Conservation (phyloP, 2,329 filamentous ascomycete genomes). For the Ceratocystiopsis brevicomis region DNA sequence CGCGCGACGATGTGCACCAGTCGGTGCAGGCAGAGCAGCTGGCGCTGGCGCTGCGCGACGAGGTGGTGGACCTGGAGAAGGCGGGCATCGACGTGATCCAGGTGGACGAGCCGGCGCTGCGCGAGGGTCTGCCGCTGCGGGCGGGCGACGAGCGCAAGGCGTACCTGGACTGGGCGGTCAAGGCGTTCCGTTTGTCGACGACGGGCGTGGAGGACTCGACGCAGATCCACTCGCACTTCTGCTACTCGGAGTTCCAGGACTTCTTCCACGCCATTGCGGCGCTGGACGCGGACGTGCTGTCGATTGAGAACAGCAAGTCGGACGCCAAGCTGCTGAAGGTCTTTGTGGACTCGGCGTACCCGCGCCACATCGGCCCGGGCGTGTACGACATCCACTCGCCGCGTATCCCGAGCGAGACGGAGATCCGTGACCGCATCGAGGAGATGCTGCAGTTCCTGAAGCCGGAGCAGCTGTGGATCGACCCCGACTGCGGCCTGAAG, state of each 20-base stretch:
- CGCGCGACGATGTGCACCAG: constrained; percentile 98
- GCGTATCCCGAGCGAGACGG: constrained; percentile 88
- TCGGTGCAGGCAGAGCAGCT: constrained; percentile 98
- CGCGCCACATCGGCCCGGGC: constrained; percentile 94
- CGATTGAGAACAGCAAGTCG: constrained; percentile 99
- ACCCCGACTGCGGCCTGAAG: constrained; percentile 98
- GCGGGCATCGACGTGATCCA: constrained; percentile 96
- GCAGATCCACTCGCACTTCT: constrained; percentile 99
- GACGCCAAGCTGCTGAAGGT: constrained; percentile 98
- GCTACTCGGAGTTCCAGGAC: constrained; percentile 99
- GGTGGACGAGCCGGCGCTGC: constrained; percentile 96
- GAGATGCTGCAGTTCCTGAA: constrained; percentile 98
- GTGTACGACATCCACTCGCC: constrained; percentile 99
- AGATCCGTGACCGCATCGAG: constrained; percentile 93
- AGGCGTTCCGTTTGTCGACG: constrained; percentile 92
- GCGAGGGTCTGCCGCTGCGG: constrained; percentile 96
- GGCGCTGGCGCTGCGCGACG: constrained; percentile 91
- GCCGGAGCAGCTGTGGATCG: constrained; percentile 98
- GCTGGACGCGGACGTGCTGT: constrained; percentile 92
- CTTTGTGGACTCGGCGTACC: constrained; percentile 93
- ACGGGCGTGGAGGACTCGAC: constrained; percentile 86
- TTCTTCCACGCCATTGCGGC: constrained; percentile 99
- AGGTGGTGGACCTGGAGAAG: constrained; percentile 94
- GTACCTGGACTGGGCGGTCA: constrained; percentile 93
- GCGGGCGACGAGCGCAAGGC: constrained; percentile 84